Conservation (phyloP, 192 early-diverging fungal genomes). For the Rhizophagus sp. region DNA sequence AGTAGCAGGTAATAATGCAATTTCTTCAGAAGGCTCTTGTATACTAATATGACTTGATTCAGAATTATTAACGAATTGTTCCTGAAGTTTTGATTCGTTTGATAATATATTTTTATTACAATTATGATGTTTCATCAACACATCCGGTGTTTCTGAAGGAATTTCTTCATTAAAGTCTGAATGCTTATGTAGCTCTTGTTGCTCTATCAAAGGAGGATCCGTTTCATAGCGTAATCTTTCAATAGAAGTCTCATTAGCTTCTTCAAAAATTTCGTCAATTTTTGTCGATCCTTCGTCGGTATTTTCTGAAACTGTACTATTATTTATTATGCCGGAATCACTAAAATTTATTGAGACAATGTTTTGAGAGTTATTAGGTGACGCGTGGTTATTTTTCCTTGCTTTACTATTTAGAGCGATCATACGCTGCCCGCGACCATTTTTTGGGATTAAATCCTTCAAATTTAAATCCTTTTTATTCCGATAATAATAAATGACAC, state of each 20-base stretch:
- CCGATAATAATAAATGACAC: constrained; percentile 78
- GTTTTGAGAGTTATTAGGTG: background rate
- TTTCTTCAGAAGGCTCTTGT: background rate
- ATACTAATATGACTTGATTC: background rate
- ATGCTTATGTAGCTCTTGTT: background rate
- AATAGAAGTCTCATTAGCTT: background rate
- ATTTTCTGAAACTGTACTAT: background rate
- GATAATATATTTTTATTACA: background rate
- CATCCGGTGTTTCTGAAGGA: background rate
- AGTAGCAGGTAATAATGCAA: background rate
- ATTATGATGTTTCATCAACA: background rate
- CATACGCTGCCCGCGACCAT: constrained; percentile 42
- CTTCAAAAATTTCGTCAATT: background rate
- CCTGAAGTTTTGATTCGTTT: background rate
- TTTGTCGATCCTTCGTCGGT: background rate
- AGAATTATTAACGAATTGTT: background rate
- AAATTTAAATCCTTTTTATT: constrained; percentile 74
- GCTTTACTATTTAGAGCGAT: constrained; percentile 49
- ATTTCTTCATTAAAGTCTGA: background rate
- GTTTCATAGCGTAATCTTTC: background rate
- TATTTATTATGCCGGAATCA: background rate
- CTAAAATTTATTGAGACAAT: background rate
- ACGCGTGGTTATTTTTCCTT: constrained; percentile 39
- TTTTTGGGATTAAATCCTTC: constrained; percentile 62
- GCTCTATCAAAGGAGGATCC: background rate